These are phyloP conservation scores for Davidsoniella virescens DNA, from an alignment of 2,329 filamentous ascomycete species.

Conservation along the genomic window DNA sequence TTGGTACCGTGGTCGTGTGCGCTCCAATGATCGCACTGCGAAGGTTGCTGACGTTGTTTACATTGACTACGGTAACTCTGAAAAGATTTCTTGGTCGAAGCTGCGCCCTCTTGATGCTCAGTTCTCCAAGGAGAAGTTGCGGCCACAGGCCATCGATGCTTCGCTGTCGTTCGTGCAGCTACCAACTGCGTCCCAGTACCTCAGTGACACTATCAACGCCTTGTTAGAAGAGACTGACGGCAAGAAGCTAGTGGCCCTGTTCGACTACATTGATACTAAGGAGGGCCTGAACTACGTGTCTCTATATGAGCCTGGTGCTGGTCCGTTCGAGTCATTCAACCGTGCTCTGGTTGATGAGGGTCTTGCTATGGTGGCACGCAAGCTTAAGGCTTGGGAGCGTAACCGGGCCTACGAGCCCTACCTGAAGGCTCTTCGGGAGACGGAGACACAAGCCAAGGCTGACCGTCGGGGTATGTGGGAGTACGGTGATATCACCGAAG, in stretches of 20 bases:
- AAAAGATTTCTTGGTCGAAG: constrained; percentile 69
- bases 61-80: constrained; percentile 91
- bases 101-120: constrained; percentile 66
- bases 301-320: constrained; percentile 60
- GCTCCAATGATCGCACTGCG: constrained; percentile 79
- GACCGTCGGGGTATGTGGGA: constrained; percentile 87
- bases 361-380: constrained; percentile 77
- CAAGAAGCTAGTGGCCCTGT: constrained; percentile 71
- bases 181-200: constrained; percentile 66
- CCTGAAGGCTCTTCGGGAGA: constrained; percentile 53
- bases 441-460: constrained; percentile 64
- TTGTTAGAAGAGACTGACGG: constrained; percentile 60
- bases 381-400: constrained; percentile 83
- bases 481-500: constrained; percentile 91
- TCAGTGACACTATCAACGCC: constrained; percentile 60
- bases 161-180: constrained; percentile 80
- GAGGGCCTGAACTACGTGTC: constrained; percentile 78
- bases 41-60: constrained; percentile 85
- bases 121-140: constrained; percentile 69
- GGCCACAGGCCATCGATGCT: constrained; percentile 74
- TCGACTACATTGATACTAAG: constrained; percentile 65
- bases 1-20: constrained; percentile 87
- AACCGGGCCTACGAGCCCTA: constrained; percentile 51
- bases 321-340: constrained; percentile 68
- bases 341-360: constrained; percentile 72